phyloP scores from a whole-genome alignment of 192 early-diverging fungal species.

The Irineochytrium annulatum region DNA sequence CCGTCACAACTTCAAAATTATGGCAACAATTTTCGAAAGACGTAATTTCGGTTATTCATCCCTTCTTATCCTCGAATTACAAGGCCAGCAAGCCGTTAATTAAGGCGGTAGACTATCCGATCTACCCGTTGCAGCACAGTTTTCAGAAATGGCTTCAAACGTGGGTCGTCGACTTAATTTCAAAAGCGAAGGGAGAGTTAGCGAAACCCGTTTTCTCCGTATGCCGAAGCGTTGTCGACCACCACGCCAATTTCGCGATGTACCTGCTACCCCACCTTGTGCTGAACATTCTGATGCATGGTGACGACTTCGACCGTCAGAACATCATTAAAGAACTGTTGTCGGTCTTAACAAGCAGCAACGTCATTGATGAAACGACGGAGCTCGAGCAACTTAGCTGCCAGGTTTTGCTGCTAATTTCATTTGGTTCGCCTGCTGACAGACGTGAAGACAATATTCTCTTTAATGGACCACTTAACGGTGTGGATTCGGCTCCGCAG shows the following conservation, averaged over 20 bases:
- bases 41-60: slow-evolving; percentile 32
- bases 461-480: slow-evolving; percentile 54
- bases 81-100: not conserved
- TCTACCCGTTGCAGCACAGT: slow-evolving; percentile 23
- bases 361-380: not conserved
- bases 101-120: slow-evolving; percentile 27
- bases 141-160: slow-evolving; percentile 47
- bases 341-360: slow-evolving; percentile 33
- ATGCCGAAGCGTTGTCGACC: slow-evolving; percentile 37
- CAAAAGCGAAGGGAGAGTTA: slow-evolving; percentile 23
- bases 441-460: slow-evolving; percentile 28
- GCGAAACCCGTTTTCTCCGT: slow-evolving; percentile 31
- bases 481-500: slow-evolving; percentile 37
- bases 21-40: not conserved
- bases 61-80: slow-evolving; percentile 46
- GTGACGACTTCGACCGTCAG: slow-evolving; percentile 8
- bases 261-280: slow-evolving; percentile 54
- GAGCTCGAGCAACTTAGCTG: slow-evolving; percentile 28
- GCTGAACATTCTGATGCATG: slow-evolving; percentile 42
- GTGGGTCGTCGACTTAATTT: slow-evolving; percentile 44
- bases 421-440: not conserved
- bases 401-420: slow-evolving; percentile 49
- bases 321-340: slow-evolving; percentile 41
- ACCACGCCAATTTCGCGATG: slow-evolving; percentile 36
- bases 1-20: slow-evolving; percentile 27